phyloP scores from a whole-genome alignment of 805 yeast genomes.

The Spathaspora hagerdaliae region DNA sequence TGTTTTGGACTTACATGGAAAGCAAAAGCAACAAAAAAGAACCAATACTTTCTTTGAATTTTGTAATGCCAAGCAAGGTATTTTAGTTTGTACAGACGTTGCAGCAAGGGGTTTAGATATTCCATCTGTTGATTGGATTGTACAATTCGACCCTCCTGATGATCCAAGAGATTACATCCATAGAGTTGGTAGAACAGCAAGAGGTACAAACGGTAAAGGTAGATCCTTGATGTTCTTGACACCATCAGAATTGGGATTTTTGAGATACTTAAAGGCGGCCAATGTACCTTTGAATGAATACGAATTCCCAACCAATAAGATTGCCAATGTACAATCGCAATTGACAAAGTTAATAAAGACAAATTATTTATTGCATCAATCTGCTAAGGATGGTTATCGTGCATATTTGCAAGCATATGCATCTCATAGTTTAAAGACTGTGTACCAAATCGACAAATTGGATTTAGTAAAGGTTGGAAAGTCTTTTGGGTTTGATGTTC shows the following conservation, averaged over 20 bases:
- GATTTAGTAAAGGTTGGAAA: constrained; percentile 93
- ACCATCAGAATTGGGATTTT: constrained; percentile 90
- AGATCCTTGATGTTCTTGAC: constrained; percentile 92
- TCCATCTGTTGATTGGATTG: constrained; percentile 98
- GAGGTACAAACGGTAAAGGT: constrained; percentile 87
- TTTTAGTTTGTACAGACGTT: constrained; percentile 92
- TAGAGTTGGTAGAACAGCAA: constrained; percentile 98
- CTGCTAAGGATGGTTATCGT: constrained; percentile 97
- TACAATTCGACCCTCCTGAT: constrained; percentile 99
- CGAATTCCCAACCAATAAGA: constrained; percentile 90
- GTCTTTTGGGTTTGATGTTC: constrained; percentile 90
- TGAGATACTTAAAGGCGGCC: constrained; percentile 92
- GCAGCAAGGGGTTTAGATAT: constrained; percentile 99
- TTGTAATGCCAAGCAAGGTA: constrained; percentile 95
- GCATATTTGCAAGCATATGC: constrained; percentile 97
- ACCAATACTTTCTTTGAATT: constrained; percentile 98
- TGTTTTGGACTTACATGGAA: constrained; percentile 93
- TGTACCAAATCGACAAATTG: constrained; percentile 91
- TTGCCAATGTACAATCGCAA: constrained; percentile 95
- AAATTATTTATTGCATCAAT: constrained; percentile 89
- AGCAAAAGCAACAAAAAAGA: constrained; percentile 97
- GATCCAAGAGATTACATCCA: constrained; percentile 99
- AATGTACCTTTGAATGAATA: constrained; percentile 96
- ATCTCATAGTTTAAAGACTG: constrained; percentile 92
- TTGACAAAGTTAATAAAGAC: constrained; percentile 85